These are phyloP conservation scores for Chytridiales sp. DNA, from an alignment of 371 early-diverging fungal species.

Conservation along the genomic window DNA sequence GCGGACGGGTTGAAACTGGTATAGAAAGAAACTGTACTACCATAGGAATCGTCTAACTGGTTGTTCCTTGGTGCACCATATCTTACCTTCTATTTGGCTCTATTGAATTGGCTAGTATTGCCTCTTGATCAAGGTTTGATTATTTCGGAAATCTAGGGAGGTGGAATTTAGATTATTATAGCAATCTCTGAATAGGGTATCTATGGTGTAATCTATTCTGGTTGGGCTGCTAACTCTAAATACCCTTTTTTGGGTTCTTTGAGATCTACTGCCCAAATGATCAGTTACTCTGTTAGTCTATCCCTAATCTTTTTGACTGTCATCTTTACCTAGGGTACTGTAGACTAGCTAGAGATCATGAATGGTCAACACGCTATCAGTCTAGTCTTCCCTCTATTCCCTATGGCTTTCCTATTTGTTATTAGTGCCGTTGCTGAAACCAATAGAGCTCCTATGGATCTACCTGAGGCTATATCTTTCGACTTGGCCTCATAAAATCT, in stretches of 20 bases:
- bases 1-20: constrained; percentile 45
- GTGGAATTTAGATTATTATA: constrained; percentile 38
- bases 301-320: constrained; percentile 45
- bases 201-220: constrained; percentile 40
- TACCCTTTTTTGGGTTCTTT: constrained; percentile 48
- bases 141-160: constrained; percentile 42
- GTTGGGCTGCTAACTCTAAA: constrained; percentile 46
- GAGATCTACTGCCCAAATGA: constrained; percentile 50
- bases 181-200: constrained; percentile 46
- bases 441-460: constrained; percentile 52
- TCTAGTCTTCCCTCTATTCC: constrained; percentile 43
- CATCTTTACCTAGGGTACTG: constrained; percentile 47
- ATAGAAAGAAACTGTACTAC: constrained; percentile 45
- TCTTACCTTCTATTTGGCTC: constrained; percentile 38
- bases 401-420: constrained; percentile 47
- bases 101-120: constrained; percentile 43
- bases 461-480: constrained; percentile 50
- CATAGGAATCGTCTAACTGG: constrained; percentile 38
- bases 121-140: constrained; percentile 42
- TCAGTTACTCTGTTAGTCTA: constrained; percentile 49
- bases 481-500: constrained; percentile 1
- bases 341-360: constrained; percentile 46
- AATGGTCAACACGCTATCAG: constrained; percentile 45
- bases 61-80: constrained; percentile 44
- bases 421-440: constrained; percentile 50